Evolutionary conservation across 768 basidiomycete species (phyloP), one percentile per base, ranked within the genome.

Genomic region (Scleroderma bovista): DNA sequence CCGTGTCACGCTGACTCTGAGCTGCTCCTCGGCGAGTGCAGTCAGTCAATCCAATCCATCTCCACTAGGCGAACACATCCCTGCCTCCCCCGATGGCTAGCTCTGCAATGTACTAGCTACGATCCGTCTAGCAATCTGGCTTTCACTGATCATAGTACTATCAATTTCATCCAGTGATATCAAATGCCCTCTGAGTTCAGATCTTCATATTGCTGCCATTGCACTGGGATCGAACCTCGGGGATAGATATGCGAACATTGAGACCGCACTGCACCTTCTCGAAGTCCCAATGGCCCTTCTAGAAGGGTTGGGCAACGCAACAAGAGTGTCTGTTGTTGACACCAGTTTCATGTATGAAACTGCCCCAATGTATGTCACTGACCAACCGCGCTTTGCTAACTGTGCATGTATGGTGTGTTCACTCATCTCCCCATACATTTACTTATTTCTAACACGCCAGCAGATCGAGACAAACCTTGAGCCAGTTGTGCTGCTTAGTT

Each of bases 311-410:
- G n/a, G 55, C 45, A 55, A 46, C 12, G 53, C 65, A 29, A 65
- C 64, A 0, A 57, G 56, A 23, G 64, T 75, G 2, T 60, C 60
- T 15, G 72, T 95, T 24, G 66, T 83, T 19, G 76, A 89, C 57
- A 93, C 91, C 1, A 93, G 91, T 61, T 89, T 93, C 68, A 63
- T 97, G 71, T 98, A 97, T 63, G 88, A 97, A 68, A 93, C 88
- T 17, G 75, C 84, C 11, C 91, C 96, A 0, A 98, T 99, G 96
- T 98, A 99, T 63, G 86, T 95, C 38, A 80, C 80, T 11, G 86
- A 96, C 50, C 96, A 99, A 64, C 87, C 85, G 12, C 70, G 74
- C 33, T 98, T 97, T 68, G 77, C 88, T 51, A 99, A 97, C 60
- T 88, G 89, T 56, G 90, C 89, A n/a, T 88, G 92, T 53, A 71